Evolutionary conservation across 2,329 filamentous ascomycete genomes (phyloP).

Genomic region (Coniosporium uncinatum): DNA sequence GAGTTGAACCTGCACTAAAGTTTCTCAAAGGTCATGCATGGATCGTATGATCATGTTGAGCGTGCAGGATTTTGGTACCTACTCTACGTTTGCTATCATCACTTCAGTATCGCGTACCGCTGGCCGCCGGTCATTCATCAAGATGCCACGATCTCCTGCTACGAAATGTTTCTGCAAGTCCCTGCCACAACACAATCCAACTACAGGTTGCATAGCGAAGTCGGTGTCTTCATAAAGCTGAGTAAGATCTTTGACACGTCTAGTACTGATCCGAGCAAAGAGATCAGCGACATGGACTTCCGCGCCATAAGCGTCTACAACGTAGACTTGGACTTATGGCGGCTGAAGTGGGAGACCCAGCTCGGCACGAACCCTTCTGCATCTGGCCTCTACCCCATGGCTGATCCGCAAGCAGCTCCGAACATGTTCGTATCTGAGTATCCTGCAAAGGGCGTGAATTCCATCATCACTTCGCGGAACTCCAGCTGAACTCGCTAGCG

Average conservation of each 20-base stretch:
- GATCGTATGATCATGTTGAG: conserved; percentile 19
- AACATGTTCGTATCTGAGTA: conserved; percentile 41
- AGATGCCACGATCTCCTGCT: conserved; percentile 19
- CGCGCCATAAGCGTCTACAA: conserved; percentile 4
- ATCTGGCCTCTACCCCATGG: conserved; percentile 3
- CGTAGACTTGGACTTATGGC: conserved; percentile 7
- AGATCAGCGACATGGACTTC: conserved; percentile 4
- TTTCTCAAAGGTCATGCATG: conserved; percentile 24
- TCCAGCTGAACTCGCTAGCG: conserved; percentile 44
- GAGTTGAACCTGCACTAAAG: conserved; percentile 30
- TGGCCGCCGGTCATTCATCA: conserved; percentile 28
- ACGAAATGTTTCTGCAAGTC: conserved; percentile 20
- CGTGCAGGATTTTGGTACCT: conserved; percentile 29
- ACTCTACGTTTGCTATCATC: conserved; percentile 32
- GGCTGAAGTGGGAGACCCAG: conserved; percentile 7
- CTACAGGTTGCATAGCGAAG: conserved; percentile 10
- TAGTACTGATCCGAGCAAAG: conserved; percentile 6
- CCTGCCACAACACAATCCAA: conserved; percentile 21
- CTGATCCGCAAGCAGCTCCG: conserved; percentile 22
- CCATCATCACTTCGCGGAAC: conserved; percentile 44
- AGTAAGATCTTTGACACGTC: conserved; percentile 7
- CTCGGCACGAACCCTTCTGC: conserved; percentile 1
- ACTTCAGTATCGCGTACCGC: conserved; percentile 27
- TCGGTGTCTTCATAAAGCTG: conserved; percentile 8
- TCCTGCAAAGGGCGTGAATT: conserved; percentile 43